Evolutionary conservation across 331 rosid genomes (phyloP).

Genomic region (Telfairia occidentalis): DNA sequence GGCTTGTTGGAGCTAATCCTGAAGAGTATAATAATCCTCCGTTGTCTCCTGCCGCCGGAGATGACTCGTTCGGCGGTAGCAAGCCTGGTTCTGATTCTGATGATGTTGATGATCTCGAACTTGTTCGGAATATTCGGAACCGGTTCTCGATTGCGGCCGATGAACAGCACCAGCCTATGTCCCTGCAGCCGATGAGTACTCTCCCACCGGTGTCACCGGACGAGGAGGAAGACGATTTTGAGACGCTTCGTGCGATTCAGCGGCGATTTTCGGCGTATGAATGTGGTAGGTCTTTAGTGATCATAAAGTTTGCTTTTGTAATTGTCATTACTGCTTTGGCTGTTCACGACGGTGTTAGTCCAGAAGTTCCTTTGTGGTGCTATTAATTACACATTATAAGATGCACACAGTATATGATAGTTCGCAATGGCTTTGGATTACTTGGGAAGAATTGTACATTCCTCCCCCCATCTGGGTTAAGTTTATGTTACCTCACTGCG

Average conservation of each 20-base stretch:
- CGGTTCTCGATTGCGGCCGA: constrained; percentile 27
- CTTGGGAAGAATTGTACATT: not conserved
- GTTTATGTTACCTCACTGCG: not conserved
- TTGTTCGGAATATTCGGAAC: constrained; percentile 33
- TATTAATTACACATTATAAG: not conserved
- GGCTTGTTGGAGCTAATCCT: constrained; percentile 27
- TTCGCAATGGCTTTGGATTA: not conserved
- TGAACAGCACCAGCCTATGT: constrained; percentile 14
- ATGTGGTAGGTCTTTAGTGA: constrained; percentile 25
- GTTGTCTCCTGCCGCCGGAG: constrained; percentile 1
- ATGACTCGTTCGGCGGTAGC: not conserved
- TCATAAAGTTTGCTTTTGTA: not conserved
- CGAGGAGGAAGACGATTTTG: constrained; percentile 60
- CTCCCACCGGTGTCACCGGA: constrained; percentile 29
- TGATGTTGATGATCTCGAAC: constrained; percentile 35
- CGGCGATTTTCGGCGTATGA: constrained; percentile 43
- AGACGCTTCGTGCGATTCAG: constrained; percentile 44
- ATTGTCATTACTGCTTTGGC: not conserved
- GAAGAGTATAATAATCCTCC: not conserved
- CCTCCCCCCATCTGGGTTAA: not conserved
- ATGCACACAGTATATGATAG: not conserved
- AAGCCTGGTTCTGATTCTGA: constrained; percentile 20
- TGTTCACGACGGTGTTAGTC: not conserved
- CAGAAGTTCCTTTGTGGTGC: not conserved
- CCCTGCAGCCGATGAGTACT: constrained; percentile 21